Base-by-base conservation (phyloP, 805 yeast species). In the Lipomyces sp. region DNA sequence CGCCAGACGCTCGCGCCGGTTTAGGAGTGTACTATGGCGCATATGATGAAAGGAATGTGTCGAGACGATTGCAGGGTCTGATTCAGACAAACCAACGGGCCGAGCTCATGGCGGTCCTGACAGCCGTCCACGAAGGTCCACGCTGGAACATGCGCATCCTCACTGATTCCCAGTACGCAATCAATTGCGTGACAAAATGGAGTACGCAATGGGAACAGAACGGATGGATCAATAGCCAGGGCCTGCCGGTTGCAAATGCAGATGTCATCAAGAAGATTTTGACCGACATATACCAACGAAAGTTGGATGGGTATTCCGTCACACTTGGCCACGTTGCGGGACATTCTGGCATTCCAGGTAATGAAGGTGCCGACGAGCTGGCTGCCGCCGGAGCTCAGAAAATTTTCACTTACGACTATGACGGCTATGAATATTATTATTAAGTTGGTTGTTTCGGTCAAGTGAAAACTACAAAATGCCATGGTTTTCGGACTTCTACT, bases 31-130 rank as follows among this genome's bases (percentile, higher is more conserved):
- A 70, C 64, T 86, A 75, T 65, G 90, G 87, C 0, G 68, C 59
- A 0, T 61, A 65, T 31, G 84, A 82, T 37, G 4, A 19, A 3
- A 26, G 23, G n/a, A 84, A 84, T 63, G 68, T 73, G 8, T 71
- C 82, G 0, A 79, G 72, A 3, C 78, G 82, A 0, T 68, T 86
- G 24, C 36, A 16, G 2, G 73, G 70, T 1, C 65, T 64, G 2
- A 63, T 61, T 2, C 87, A 82, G 29, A 86, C 95, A 1, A 89
- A 88, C 59, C 89, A 85, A 58, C 69, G 86, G 36, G 93, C 95
- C 1, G 97, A 90, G 66, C 74, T 89, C 7, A 65, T 70, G 13
- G 96, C 95, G 0, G 73, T 85, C 18, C 63, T 68, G 4, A 71
- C 71, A 31, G 95, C 93, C 0, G 62, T 84, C 51, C 63, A 65